Conservation (phyloP, 306 rosid species). For the Vachellia collinsii region DNA sequence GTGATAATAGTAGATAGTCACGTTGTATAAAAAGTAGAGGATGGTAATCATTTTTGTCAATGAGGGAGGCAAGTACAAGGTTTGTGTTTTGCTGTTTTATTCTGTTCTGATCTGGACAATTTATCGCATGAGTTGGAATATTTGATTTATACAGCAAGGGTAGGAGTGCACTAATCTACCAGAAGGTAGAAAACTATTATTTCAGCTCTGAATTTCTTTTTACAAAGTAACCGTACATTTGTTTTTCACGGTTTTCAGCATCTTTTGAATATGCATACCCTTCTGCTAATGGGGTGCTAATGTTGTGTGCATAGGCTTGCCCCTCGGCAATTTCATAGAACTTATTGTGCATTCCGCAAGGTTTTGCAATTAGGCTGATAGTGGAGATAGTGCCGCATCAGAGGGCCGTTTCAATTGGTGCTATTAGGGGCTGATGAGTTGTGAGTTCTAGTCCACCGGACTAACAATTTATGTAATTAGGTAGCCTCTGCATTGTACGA, state of each 20-base stretch:
- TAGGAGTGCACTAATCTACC: not conserved
- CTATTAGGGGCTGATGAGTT: constrained; percentile 17
- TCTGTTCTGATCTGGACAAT: constrained; percentile 33
- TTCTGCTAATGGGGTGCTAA: constrained; percentile 5
- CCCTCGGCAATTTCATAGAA: constrained; percentile 23
- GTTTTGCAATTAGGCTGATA: constrained; percentile 21
- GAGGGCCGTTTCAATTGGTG: constrained; percentile 26
- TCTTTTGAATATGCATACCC: constrained; percentile 18
- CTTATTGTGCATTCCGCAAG: constrained; percentile 28
- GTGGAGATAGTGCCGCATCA: constrained; percentile 22
- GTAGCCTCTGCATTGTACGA: not conserved
- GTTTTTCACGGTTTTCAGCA: constrained; percentile 28
- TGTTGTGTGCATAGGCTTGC: constrained; percentile 19
- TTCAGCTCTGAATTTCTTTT: constrained; percentile 33
- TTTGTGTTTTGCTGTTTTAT: constrained; percentile 36
- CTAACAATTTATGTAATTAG: not conserved
- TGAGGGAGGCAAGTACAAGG: constrained; percentile 41
- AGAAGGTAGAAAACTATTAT: not conserved
- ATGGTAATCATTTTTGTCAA: constrained; percentile 49
- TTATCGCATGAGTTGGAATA: constrained; percentile 27
- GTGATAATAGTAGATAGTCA: constrained; percentile 47
- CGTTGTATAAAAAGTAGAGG: constrained; percentile 52
- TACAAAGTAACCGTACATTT: constrained; percentile 5
- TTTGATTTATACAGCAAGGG: not conserved
- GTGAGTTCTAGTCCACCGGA: not conserved